Base-by-base conservation (phyloP, 371 early-diverging fungal genomes). In the Astathelohania contejeani region DNA sequence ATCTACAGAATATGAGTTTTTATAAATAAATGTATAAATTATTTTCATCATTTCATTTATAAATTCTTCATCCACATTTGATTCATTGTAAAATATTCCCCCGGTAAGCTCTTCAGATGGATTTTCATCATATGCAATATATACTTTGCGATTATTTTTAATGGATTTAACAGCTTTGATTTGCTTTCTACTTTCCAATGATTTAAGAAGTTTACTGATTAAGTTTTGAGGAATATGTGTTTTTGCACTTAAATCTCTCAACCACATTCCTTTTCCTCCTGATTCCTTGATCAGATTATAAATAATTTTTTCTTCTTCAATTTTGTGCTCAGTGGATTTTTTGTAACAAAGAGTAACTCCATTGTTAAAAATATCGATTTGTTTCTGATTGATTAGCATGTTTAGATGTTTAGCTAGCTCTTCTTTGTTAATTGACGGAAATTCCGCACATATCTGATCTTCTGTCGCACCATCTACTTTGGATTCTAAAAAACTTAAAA, bases 101-200 rank as follows among this genome's bases (percentile, higher is more conserved):
- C 72, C 75, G 25, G 68, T 70, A 16, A 74, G 27, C 24, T 69
- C 64, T 28, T 69, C 72, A 56, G 71, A 67, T 24, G 70, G 70
- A 14, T 58, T 56, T 38, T 53, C 22, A 39, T 67, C 70, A 43
- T 63, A 74, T 18, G 68, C 52, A 56, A 74, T 60, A 58, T 71
- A 74, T 14, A 71, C 58, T 53, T 71, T 71, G 38, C 67, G 53
- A 47, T 71, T 74, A 40, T 62, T 71, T 22, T 93, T 93, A 65
- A 92, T 82, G 10, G 85, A 84, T 60, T 90, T 92, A 56, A 92
- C 80, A 7, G 82, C 71, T 72, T 93, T 93, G 53, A 93, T 87
- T 43, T 87, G 70, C 49, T 78, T 75, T 60, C 79, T 80, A 60
- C 81, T 81, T 63, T 91, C 92, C 39, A 95, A 72, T 6, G 58